A percentile compares a stretch with the other conserved stretches of the same genome.
These are phyloP conservation scores for Colletotrichum musicola DNA, from an alignment of 2,329 filamentous ascomycete genomes.

Conservation along the genomic window DNA sequence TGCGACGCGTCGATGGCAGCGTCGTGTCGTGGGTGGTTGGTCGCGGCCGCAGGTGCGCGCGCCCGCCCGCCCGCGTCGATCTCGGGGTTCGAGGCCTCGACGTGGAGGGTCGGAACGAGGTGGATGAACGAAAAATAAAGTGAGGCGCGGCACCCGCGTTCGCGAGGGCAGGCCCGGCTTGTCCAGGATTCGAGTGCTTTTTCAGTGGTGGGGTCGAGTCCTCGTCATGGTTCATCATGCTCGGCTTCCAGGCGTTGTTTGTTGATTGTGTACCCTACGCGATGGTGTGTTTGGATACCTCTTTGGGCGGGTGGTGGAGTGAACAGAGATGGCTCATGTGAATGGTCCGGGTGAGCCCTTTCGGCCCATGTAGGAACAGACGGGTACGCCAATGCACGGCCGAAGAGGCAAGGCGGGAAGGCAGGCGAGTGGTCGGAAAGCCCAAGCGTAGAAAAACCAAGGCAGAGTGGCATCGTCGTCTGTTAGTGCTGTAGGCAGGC, in stretches of 20 bases:
- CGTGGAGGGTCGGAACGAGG: conserved; percentile 34
- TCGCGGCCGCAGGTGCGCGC: conserved; percentile 7
- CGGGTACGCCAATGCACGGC: conserved; percentile 39
- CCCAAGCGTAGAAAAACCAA: not conserved
- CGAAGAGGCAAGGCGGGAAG: conserved; percentile 33
- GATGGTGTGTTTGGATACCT: not conserved
- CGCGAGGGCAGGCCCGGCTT: not conserved
- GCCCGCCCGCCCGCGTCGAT: conserved; percentile 20
- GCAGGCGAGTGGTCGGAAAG: conserved; percentile 34
- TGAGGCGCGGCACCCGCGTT: conserved; percentile 34
- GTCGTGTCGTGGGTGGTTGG: not conserved
- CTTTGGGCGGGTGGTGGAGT: not conserved
- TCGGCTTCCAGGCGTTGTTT: not conserved
- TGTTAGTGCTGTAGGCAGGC: conserved; percentile 19
- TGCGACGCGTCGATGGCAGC: conserved; percentile 5
- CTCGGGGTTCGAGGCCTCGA: conserved; percentile 23
- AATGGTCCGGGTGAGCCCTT: conserved; percentile 36
- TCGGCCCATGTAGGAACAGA: conserved; percentile 21
- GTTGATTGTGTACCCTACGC: not conserved
- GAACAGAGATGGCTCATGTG: conserved; percentile 18
- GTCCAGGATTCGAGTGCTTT: not conserved
- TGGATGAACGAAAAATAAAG: conserved; percentile 10
- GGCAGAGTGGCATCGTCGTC: not conserved
- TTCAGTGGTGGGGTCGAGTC: not conserved
- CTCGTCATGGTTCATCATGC: not conserved